phyloP scores from a whole-genome alignment of 169 alveolate species.

The Perkinsus olseni region DNA sequence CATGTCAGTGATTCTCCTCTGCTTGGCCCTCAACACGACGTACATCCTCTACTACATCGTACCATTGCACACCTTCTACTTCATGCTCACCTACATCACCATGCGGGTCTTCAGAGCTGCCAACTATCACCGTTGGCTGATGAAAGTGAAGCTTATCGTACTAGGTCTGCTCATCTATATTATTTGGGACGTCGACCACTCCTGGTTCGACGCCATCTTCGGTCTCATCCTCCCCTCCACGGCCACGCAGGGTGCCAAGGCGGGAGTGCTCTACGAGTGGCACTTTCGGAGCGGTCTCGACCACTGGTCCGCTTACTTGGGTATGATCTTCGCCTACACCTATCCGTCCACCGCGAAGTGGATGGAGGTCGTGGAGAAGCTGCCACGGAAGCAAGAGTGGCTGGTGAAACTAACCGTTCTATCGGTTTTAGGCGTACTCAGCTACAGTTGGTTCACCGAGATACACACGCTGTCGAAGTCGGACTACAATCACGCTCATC shows the following conservation, averaged over 20 bases:
- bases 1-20: neutral
- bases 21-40: neutral
- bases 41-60: conserved; percentile 8
- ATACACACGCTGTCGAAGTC: neutral
- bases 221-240: neutral
- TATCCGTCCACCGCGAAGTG: neutral
- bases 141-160: neutral
- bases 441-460: neutral
- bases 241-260: neutral
- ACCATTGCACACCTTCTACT: conserved; percentile 11
- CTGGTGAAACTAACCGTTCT: neutral
- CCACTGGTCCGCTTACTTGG: neutral
- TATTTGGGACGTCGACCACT: neutral
- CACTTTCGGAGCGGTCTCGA: neutral
- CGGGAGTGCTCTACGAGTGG: conserved; percentile 1
- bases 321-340: neutral
- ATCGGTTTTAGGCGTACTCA: neutral
- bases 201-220: neutral
- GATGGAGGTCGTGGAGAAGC: neutral
- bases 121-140: neutral
- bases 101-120: neutral
- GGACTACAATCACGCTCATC: neutral
- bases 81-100: neutral
- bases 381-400: neutral
- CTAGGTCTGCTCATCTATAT: neutral